Conservation (phyloP, 495 filamentous ascomycete species). For the Neohortaea acidophila region DNA sequence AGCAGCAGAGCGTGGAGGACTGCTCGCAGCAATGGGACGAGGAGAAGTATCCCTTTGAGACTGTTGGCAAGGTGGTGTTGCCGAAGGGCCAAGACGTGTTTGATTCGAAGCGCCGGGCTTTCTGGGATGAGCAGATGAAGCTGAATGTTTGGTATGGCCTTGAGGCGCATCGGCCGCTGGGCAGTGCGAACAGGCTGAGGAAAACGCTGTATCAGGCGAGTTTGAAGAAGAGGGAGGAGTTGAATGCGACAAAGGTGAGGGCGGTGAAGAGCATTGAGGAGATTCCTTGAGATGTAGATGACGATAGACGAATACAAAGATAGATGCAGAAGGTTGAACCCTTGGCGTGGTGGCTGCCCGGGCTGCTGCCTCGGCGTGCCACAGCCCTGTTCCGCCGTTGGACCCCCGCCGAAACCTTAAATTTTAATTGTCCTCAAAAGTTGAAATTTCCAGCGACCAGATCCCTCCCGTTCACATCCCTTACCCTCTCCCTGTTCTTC, state of each 20-base stretch:
- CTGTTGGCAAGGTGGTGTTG: constrained; percentile 29
- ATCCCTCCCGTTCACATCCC: no score
- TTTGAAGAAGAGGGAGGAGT: background rate
- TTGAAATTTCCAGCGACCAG: no score
- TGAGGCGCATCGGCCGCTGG: constrained; percentile 30
- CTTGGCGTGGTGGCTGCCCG: no score
- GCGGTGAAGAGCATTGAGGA: no score
- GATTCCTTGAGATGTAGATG: no score
- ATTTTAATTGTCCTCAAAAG: no score
- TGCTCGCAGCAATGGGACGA: constrained; percentile 31
- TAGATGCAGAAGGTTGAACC: no score
- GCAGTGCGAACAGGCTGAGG: constrained; percentile 30
- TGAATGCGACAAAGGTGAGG: constrained; percentile 4
- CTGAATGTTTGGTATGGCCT: constrained; percentile 33
- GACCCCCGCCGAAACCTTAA: no score
- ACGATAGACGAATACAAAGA: no score
- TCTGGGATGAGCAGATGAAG: constrained; percentile 34
- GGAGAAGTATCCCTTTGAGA: constrained; percentile 34
- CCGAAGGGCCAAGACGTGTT: constrained; percentile 31
- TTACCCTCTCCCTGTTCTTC: no score
- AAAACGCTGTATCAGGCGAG: constrained; percentile 9
- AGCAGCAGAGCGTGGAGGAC: constrained; percentile 35
- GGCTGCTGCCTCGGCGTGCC: no score
- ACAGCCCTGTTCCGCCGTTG: no score
- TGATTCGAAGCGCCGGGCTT: constrained; percentile 27